Conservation (phyloP, 140 eudicot genomes). For the Flaveria floridana region DNA sequence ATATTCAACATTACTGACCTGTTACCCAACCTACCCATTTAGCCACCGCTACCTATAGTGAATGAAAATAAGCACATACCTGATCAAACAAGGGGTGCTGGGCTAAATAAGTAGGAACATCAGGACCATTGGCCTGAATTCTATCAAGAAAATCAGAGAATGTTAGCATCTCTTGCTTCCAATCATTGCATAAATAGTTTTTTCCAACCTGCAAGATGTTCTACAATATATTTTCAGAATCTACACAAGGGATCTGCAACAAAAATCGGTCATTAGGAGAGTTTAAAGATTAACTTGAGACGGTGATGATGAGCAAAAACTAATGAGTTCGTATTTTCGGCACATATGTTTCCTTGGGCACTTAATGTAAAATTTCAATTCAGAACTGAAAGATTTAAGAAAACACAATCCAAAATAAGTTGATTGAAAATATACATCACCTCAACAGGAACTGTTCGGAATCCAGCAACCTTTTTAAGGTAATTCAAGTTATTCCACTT, state of each 20-base stretch:
- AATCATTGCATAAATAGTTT: slow-evolving; percentile 76
- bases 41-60: slow-evolving; percentile 17
- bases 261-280: slow-evolving; percentile 28
- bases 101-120: slow-evolving; percentile 76
- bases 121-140: slow-evolving; percentile 57
- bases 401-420: background rate
- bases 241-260: slow-evolving; percentile 37
- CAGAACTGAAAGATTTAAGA: background rate
- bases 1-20: slow-evolving; percentile 5
- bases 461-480: slow-evolving; percentile 79
- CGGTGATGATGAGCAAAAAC: slow-evolving; percentile 4
- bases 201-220: slow-evolving; percentile 79
- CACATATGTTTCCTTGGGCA: slow-evolving; percentile 2
- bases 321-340: background rate
- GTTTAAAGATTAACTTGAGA: slow-evolving; percentile 19
- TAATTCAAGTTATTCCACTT: slow-evolving; percentile 86
- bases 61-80: slow-evolving; percentile 55
- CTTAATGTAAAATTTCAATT: slow-evolving; percentile 3
- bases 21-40: slow-evolving; percentile 1
- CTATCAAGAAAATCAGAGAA: slow-evolving; percentile 91
- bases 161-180: slow-evolving; percentile 96
- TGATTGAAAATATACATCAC: slow-evolving; percentile 45
- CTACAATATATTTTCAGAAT: slow-evolving; percentile 36
- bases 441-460: slow-evolving; percentile 97
- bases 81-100: slow-evolving; percentile 99